phyloP scores from a whole-genome alignment of 805 yeast genomes.

The Pichia thaimueangensis region DNA sequence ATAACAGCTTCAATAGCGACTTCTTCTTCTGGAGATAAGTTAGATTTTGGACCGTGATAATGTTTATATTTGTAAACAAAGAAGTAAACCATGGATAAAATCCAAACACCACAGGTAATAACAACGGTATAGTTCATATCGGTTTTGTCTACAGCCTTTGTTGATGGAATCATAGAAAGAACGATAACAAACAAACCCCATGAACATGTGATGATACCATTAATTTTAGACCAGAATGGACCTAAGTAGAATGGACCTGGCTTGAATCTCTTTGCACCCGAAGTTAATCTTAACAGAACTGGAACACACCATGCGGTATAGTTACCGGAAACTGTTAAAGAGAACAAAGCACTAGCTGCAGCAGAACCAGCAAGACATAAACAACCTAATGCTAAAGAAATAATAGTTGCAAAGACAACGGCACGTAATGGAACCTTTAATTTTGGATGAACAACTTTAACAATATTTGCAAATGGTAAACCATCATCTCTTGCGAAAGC shows the following conservation, averaged over 20 bases:
- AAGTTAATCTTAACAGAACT: constrained; percentile 44
- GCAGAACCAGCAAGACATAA: constrained; percentile 51
- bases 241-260: constrained; percentile 72
- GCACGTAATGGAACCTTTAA: constrained; percentile 64
- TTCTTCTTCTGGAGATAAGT: constrained; percentile 19
- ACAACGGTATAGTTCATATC: constrained; percentile 69
- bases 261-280: constrained; percentile 42
- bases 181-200: constrained; percentile 51
- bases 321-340: constrained; percentile 57
- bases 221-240: constrained; percentile 36
- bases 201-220: constrained; percentile 37
- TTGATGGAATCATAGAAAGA: constrained; percentile 56
- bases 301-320: constrained; percentile 61
- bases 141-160: constrained; percentile 32
- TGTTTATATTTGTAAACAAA: constrained; percentile 20
- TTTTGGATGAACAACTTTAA: constrained; percentile 51
- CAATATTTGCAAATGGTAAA: constrained; percentile 50
- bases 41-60: constrained; percentile 26
- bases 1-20: constrained; percentile 3
- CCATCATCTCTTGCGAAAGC: constrained; percentile 77
- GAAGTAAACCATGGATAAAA: constrained; percentile 21
- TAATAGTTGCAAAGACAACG: constrained; percentile 44
- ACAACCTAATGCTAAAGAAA: constrained; percentile 48
- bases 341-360: constrained; percentile 65
- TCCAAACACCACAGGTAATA: constrained; percentile 45